Evolutionary conservation across 495 filamentous ascomycete species (phyloP).

Genomic region (Choiromyces venosus): DNA sequence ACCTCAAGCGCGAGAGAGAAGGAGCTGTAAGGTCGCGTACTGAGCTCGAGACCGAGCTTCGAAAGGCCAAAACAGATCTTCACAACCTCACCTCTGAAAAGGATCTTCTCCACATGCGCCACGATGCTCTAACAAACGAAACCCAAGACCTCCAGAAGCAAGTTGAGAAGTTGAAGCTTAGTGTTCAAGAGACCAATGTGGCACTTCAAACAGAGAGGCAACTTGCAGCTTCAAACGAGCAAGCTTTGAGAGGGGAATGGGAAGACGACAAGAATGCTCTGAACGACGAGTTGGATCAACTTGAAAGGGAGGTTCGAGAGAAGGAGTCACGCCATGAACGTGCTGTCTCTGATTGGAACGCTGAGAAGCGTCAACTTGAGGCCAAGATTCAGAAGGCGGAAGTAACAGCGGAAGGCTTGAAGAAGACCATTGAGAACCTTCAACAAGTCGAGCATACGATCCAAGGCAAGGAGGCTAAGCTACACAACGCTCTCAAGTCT

Average conservation of each 20-base stretch:
- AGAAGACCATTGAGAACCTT: constrained; percentile 66
- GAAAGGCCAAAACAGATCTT: constrained; percentile 53
- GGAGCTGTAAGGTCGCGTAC: constrained; percentile 19
- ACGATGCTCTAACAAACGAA: constrained; percentile 64
- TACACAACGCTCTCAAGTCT: constrained; percentile 52
- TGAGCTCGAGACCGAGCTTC: constrained; percentile 46
- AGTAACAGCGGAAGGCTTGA: constrained; percentile 62
- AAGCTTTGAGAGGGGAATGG: constrained; percentile 49
- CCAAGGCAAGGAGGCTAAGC: constrained; percentile 52
- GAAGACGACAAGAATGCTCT: constrained; percentile 59
- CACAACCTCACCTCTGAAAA: constrained; percentile 60
- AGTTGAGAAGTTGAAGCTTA: constrained; percentile 48
- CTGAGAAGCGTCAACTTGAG: constrained; percentile 58
- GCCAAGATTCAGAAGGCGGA: constrained; percentile 62
- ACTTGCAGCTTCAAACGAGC: constrained; percentile 28
- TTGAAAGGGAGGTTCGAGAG: constrained; percentile 67
- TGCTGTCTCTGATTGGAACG: constrained; percentile 66
- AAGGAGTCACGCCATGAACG: constrained; percentile 65
- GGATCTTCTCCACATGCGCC: constrained; percentile 61
- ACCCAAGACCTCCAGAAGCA: constrained; percentile 59
- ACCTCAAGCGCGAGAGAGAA: constrained; percentile 36
- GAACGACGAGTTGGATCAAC: constrained; percentile 61
- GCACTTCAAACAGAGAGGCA: constrained; percentile 43
- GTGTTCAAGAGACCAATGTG: constrained; percentile 47
- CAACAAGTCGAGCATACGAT: constrained; percentile 55